A percentile compares a stretch with the other conserved stretches of the same genome.
These are phyloP conservation scores for Helichrysum umbraculigerum DNA, from an alignment of 129 eudicot species.

Conservation along the genomic window DNA sequence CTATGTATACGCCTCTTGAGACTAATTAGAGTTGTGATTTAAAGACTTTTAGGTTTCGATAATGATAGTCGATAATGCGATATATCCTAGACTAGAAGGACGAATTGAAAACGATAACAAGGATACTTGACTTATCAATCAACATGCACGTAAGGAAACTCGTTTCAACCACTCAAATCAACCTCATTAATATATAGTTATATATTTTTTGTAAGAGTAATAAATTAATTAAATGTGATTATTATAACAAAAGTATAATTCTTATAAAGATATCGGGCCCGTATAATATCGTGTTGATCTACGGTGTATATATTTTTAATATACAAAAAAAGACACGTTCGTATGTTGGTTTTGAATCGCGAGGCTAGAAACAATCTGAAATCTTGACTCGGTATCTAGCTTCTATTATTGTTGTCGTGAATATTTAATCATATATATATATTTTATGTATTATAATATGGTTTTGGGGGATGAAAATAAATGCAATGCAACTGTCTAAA, in stretches of 20 bases:
- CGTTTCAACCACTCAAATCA: background rate
- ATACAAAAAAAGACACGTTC: background rate
- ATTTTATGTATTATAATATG: background rate
- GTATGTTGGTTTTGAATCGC: background rate
- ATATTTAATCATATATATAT: background rate
- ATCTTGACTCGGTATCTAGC: background rate
- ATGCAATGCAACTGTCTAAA: slow-evolving; percentile 16
- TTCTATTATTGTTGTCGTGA: background rate
- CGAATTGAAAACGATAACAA: background rate
- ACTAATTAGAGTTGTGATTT: too few species aligned
- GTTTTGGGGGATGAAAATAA: slow-evolving; percentile 17
- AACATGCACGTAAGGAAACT: background rate
- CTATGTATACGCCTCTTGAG: too few species aligned
- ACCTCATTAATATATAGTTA: too few species aligned
- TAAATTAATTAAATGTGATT: too few species aligned
- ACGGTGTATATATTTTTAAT: background rate
- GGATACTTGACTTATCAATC: background rate
- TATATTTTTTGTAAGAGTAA: too few species aligned
- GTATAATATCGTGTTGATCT: background rate
- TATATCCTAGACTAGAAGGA: background rate
- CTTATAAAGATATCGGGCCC: too few species aligned
- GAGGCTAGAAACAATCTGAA: background rate
- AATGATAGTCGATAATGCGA: background rate
- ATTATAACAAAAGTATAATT: too few species aligned
- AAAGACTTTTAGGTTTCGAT: background rate